These are phyloP conservation scores for Sutorius eximius DNA, from an alignment of 1,284 basidiomycete genomes.

Conservation along the genomic window DNA sequence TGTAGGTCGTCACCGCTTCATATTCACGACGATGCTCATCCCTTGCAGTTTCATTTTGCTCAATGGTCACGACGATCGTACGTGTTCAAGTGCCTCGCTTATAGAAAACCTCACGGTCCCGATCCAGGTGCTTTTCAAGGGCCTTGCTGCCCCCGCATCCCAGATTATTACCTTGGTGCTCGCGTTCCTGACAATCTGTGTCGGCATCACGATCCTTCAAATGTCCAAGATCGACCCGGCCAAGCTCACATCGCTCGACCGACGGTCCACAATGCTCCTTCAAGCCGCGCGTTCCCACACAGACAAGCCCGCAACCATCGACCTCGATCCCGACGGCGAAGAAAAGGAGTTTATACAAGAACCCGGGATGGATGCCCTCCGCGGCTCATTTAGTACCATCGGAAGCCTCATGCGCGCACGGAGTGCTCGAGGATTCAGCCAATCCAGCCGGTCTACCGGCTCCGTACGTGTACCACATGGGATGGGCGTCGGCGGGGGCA, in stretches of 20 bases:
- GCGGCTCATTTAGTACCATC: conserved; percentile 86
- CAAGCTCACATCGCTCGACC: conserved; percentile 73
- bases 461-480: conserved; percentile 31
- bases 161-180: conserved; percentile 90
- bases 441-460: conserved; percentile 44
- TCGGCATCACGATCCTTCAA: conserved; percentile 93
- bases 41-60: conserved; percentile 58
- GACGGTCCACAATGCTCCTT: conserved; percentile 82
- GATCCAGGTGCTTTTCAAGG: conserved; percentile 81
- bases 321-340: conserved; percentile 29
- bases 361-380: conserved; percentile 84
- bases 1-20: conserved; percentile 44
- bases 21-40: not conserved
- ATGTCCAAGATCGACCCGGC: conserved; percentile 91
- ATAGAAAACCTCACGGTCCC: not conserved
- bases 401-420: conserved; percentile 89
- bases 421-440: conserved; percentile 62
- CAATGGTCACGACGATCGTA: conserved; percentile 84
- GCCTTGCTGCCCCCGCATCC: conserved; percentile 72
- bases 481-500: conserved; percentile 29
- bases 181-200: conserved; percentile 86
- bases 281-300: conserved; percentile 71
- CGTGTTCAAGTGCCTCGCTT: conserved; percentile 21
- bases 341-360: conserved; percentile 69
- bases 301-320: conserved; percentile 39